A percentile compares a stretch with the other conserved stretches of the same genome.
Evolutionary conservation across 164 flowering plant genomes (phyloP).

Genomic region (Piper longum): DNA sequence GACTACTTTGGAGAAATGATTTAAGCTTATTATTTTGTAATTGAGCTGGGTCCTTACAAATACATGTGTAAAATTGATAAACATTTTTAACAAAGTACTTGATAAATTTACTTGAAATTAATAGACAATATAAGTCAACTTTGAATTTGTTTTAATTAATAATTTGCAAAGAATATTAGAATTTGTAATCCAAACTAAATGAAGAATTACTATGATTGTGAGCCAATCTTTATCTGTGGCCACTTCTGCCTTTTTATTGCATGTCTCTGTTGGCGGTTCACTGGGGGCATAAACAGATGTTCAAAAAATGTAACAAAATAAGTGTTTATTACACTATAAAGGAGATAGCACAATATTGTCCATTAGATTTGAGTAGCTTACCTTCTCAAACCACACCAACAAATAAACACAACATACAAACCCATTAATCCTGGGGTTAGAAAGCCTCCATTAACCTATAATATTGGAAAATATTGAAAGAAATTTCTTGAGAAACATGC

Average conservation of each 20-base stretch:
- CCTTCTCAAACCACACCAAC: constrained; percentile 97
- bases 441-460: constrained; percentile 64
- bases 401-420: constrained; percentile 69
- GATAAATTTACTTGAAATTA: too few species aligned
- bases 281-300: constrained; percentile 24
- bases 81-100: too few species aligned
- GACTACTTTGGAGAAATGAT: too few species aligned
- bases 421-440: constrained; percentile 88
- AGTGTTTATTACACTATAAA: neutral
- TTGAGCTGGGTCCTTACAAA: too few species aligned
- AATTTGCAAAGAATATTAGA: neutral
- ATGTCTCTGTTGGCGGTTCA: constrained; percentile 65
- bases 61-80: too few species aligned
- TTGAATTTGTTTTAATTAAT: too few species aligned
- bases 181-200: neutral
- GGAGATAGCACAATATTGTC: neutral
- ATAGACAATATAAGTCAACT: too few species aligned
- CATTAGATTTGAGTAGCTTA: constrained; percentile 2
- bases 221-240: constrained; percentile 65
- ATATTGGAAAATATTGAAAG: constrained; percentile 1
- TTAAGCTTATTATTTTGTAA: too few species aligned
- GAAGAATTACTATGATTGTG: constrained; percentile 57
- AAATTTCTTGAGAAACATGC: neutral
- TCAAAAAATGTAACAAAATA: neutral
- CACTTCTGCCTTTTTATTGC: constrained; percentile 52